These are phyloP conservation scores for Thalia dealbata DNA, from an alignment of 176 grass and related monocot genomes.

Conservation along the genomic window DNA sequence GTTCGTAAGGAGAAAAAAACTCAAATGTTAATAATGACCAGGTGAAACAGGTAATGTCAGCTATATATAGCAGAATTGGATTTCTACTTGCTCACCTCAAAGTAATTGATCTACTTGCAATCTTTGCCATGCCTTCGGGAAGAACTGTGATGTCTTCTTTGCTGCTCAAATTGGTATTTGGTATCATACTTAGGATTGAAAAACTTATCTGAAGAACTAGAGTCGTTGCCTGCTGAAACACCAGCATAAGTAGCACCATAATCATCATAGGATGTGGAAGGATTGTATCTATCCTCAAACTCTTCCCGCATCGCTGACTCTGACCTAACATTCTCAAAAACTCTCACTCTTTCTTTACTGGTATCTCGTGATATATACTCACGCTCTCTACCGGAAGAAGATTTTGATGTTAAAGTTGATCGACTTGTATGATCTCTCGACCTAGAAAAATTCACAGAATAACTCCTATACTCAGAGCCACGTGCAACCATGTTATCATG, in stretches of 20 bases:
- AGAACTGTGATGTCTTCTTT: conserved; percentile 1
- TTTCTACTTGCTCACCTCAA: conserved; percentile 17
- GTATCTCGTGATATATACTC: conserved; percentile 21
- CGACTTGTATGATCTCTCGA: conserved; percentile 24
- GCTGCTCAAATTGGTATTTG: conserved; percentile 7
- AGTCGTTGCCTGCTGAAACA: conserved; percentile 9
- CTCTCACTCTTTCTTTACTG: conserved; percentile 33
- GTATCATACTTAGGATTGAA: conserved; percentile 19
- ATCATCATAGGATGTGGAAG: conserved; percentile 34
- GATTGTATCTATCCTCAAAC: conserved; percentile 72
- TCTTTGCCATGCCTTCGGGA: conserved; percentile 29
- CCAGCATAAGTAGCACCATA: conserved; percentile 22
- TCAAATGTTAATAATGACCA: conserved; percentile 29
- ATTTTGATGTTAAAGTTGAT: conserved; percentile 28
- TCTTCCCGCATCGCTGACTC: conserved; percentile 40
- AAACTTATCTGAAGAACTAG: conserved; percentile 10
- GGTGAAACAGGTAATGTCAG: neutral
- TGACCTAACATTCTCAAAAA: conserved; percentile 29
- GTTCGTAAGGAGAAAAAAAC: conserved; percentile 26
- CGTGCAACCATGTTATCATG: conserved; percentile 22
- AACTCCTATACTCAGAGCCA: conserved; percentile 22
- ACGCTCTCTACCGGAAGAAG: conserved; percentile 32
- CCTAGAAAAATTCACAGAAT: conserved; percentile 32
- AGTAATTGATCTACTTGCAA: conserved; percentile 19
- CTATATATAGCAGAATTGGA: conserved; percentile 16